Evolutionary conservation across 192 early-diverging fungal genomes (phyloP), one percentile per base, ranked within the genome.

Genomic region (Coemansia sp.): DNA sequence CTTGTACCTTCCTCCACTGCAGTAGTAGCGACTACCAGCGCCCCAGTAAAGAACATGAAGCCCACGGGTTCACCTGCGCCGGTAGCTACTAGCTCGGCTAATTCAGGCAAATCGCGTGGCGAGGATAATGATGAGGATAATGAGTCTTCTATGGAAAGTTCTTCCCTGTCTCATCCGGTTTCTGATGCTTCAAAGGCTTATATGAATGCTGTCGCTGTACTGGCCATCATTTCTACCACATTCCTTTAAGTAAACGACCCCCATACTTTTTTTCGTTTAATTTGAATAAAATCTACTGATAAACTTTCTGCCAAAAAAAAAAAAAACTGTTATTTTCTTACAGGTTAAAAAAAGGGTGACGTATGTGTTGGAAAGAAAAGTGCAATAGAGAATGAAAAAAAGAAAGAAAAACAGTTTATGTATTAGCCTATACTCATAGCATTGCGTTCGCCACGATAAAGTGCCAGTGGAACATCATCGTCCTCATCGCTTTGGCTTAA

Each of bases 381-480:
- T 44, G 15, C 10, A 44, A 16, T 16, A 16, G 16, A 15, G 21
- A 20, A 10, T 10, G 18, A 40, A n/a, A 37, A 37, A 44, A n/a
- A n/a, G n/a, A n/a, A n/a, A n/a, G n/a, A n/a, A n/a, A n/a, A n/a
- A n/a, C n/a, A n/a, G n/a, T n/a, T n/a, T n/a, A n/a, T n/a, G n/a
- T 18, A 35, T 59, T 36, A 73, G 4, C 66, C 65, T 14, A 70
- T 68, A 33, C 67, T 76, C 66, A 70, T 76, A 26, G 73, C 58
- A 55, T 76, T 76, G 6, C 63, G 66, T n/a, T 76, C 68, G 9
- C 75, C 69, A 21, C 75, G 75, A 41, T 85, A 85, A 57, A 84
- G 61, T 3, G 81, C 83, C 47, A 87, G 57, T 3, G 83, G 83
- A 7, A 87, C 81, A 63, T 87, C 80, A 37, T 87, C 85, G 43